phyloP scores from a whole-genome alignment of 306 rosid species.

The Rosa lucieae region DNA sequence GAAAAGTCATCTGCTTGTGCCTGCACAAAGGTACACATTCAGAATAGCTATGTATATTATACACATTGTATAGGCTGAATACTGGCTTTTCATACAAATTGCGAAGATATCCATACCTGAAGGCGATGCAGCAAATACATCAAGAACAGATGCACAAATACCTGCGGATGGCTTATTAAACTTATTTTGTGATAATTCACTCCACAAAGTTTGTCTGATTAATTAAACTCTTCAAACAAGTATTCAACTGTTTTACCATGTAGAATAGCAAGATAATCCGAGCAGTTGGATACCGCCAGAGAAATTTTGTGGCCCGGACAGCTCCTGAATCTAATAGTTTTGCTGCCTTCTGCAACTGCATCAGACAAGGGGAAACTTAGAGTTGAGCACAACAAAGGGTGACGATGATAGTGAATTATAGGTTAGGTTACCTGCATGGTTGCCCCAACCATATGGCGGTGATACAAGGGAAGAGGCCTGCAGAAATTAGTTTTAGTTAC shows the following conservation, averaged over 20 bases:
- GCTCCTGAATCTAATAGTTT: constrained; percentile 91
- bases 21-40: constrained; percentile 33
- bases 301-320: constrained; percentile 96
- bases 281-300: constrained; percentile 95
- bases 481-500: constrained; percentile 30
- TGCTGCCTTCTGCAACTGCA: constrained; percentile 90
- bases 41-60: background rate
- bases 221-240: constrained; percentile 1
- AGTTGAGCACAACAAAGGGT: constrained; percentile 24
- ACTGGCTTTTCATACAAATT: background rate
- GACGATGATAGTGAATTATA: constrained; percentile 13
- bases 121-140: constrained; percentile 94
- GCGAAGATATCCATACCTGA: constrained; percentile 57
- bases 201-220: constrained; percentile 8
- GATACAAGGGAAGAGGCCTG: constrained; percentile 93
- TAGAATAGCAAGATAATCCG: constrained; percentile 74
- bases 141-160: constrained; percentile 94
- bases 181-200: constrained; percentile 31
- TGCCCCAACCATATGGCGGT: constrained; percentile 88
- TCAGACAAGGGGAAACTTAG: constrained; percentile 25
- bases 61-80: background rate
- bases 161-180: constrained; percentile 52
- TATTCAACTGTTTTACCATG: constrained; percentile 51
- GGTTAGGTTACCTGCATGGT: constrained; percentile 64
- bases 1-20: constrained; percentile 76